Conservation (phyloP, 1,284 basidiomycete species). For the Boletus semigastroideus region DNA sequence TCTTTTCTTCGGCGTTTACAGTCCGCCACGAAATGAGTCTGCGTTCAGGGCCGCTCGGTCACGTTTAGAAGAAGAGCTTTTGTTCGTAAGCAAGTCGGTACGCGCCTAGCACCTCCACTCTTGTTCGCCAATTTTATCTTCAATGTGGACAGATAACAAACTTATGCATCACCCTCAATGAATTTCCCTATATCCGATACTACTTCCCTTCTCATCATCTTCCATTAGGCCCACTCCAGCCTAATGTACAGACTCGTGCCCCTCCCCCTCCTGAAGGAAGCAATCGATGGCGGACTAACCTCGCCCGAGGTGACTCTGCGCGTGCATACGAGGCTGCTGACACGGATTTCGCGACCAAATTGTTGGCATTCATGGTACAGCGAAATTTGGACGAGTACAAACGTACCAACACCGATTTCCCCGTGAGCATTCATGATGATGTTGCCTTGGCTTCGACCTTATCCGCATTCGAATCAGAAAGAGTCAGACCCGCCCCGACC, state of each 20-base stretch:
- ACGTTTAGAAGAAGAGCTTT: slow-evolving; percentile 81
- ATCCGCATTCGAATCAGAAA: slow-evolving; percentile 46
- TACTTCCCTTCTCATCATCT: slow-evolving; percentile 84
- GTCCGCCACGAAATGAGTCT: slow-evolving; percentile 71
- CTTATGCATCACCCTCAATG: slow-evolving; percentile 88
- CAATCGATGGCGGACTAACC: slow-evolving; percentile 69
- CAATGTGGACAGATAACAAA: slow-evolving; percentile 70
- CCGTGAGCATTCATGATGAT: slow-evolving; percentile 47
- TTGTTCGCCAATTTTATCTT: slow-evolving; percentile 6
- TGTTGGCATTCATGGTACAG: slow-evolving; percentile 84
- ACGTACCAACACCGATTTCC: slow-evolving; percentile 82
- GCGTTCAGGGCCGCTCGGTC: slow-evolving; percentile 60
- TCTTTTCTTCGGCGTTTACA: slow-evolving; percentile 85
- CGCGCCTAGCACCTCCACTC: slow-evolving; percentile 13
- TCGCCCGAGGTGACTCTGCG: slow-evolving; percentile 65
- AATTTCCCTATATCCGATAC: slow-evolving; percentile 94
- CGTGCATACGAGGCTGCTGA: slow-evolving; percentile 65
- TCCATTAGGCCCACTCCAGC: slow-evolving; percentile 84
- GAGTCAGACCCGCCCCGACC: slow-evolving; percentile 63
- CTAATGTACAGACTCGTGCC: slow-evolving; percentile 55
- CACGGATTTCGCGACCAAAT: slow-evolving; percentile 71
- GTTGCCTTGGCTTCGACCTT: slow-evolving; percentile 2
- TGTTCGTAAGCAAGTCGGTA: slow-evolving; percentile 70
- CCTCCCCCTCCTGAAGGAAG: slow-evolving; percentile 63
- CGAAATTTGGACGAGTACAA: slow-evolving; percentile 82